Evolutionary conservation across 2,329 filamentous ascomycete genomes (phyloP), one percentile per base, ranked within the genome.

Genomic region (Botrytis pseudocinerea): DNA sequence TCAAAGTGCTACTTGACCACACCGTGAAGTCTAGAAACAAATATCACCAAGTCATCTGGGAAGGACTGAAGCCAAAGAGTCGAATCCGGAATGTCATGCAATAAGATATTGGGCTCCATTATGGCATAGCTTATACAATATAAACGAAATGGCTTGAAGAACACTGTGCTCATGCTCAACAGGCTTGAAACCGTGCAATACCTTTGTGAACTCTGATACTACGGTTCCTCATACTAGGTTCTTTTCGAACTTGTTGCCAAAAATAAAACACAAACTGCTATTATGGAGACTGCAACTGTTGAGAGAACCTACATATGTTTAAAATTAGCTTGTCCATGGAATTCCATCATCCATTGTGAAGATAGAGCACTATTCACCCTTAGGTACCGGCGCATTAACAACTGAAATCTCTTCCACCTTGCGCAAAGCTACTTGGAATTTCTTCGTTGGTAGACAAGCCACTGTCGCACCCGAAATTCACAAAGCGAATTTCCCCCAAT

Each of bases 1-100:
- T 91, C 32, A 91, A 91, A 0, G 92, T 91, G 35, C 81, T 83
- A 2, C 85, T 81, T 42, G 87, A 87, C 93, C 92, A 96, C 16
- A 95, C 89, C 81, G 97, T 96, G 85, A 96, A 96, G 80, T 97
- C 93, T 0, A 93, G 91, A n/a, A 97, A 80, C 96, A 97, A 62
- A 97, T 94, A 80, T 96, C 93, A 96, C 89, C 42, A 97, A 83
- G 0, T 93, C 93, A 77, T 96, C 90, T 77, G 97, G 87, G 14
- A 96, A 84, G 82, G 1, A 97, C 84, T 0, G 91, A 94, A 3
- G 89, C 90, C 0, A 91, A 83, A 1, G 91, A 93, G 82, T 97
- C 93, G 79, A 93, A 97, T 18, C 91, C 90, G 0, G 91, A 94
- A 0, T 95, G 79, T 97, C 97, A 85, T 97, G 96, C 48, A 97